A percentile compares a stretch with the other conserved stretches of the same genome.
Evolutionary conservation across 163 green algal species (phyloP).

Genomic region (Prototheca cutis): DNA sequence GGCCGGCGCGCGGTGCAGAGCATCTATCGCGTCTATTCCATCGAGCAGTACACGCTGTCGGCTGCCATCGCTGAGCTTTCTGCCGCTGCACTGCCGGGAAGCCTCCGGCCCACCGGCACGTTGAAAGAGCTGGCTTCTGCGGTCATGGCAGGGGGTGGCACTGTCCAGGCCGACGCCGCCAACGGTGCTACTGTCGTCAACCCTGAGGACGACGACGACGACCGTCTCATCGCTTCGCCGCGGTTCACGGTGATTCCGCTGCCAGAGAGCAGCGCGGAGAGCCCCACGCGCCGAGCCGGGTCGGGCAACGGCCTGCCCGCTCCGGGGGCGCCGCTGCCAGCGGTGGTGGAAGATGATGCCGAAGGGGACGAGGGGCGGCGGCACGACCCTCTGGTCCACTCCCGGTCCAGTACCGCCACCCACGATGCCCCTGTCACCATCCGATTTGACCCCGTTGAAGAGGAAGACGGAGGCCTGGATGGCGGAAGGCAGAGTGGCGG

Average conservation of each 20-base stretch:
- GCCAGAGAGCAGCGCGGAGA: background rate
- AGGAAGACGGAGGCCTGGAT: background rate
- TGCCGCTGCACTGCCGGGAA: background rate
- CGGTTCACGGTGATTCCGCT: background rate
- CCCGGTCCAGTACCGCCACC: background rate
- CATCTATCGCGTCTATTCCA: slow-evolving; percentile 23
- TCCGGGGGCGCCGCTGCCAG: background rate
- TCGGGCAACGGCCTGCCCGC: no score
- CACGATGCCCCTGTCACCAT: background rate
- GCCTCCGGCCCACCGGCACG: slow-evolving; percentile 6
- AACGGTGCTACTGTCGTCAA: background rate
- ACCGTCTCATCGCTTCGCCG: background rate
- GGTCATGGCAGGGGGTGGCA: slow-evolving; percentile 2
- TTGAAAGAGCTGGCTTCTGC: slow-evolving; percentile 15
- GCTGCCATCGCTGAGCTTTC: slow-evolving; percentile 18
- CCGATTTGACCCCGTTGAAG: background rate
- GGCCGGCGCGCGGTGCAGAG: background rate
- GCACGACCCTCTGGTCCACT: background rate
- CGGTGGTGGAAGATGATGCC: background rate
- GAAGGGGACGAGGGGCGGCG: background rate
- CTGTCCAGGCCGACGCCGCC: background rate
- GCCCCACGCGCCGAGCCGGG: background rate
- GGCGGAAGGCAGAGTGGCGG: no score
- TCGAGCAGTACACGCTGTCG: slow-evolving; percentile 25
- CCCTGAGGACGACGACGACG: background rate